Evolutionary conservation across 2,329 filamentous ascomycete species (phyloP).

Genomic region (Neoscytalidium dimidiatum): DNA sequence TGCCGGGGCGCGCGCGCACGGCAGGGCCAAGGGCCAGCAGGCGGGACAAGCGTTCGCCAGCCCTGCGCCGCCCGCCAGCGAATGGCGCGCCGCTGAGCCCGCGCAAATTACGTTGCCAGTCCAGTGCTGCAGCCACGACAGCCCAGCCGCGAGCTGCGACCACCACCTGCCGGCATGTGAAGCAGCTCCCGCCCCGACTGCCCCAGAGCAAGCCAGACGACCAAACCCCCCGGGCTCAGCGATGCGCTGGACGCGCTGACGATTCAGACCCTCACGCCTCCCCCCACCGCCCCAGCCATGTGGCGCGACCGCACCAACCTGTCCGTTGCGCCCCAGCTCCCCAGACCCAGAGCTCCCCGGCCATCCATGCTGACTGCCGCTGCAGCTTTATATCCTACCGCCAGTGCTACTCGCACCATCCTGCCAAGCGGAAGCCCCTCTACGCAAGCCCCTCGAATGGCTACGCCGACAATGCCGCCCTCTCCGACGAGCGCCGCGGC

Average conservation of each 20-base stretch:
- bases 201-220: constrained; percentile 10
- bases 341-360: constrained; percentile 21
- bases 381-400: constrained; percentile 96
- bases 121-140: not conserved
- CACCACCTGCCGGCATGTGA: constrained; percentile 16
- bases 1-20: constrained; percentile 4
- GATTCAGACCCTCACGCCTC: constrained; percentile 34
- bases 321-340: constrained; percentile 54
- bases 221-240: not conserved
- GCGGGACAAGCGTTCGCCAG: constrained; percentile 17
- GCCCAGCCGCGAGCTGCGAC: not conserved
- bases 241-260: constrained; percentile 16
- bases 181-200: constrained; percentile 1
- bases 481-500: constrained; percentile 70
- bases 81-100: constrained; percentile 13
- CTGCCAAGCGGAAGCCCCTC: constrained; percentile 80
- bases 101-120: constrained; percentile 14
- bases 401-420: constrained; percentile 96
- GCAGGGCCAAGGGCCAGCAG: constrained; percentile 13
- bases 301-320: constrained; percentile 99
- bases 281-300: constrained; percentile 56
- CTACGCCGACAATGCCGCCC: constrained; percentile 45
- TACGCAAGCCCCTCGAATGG: constrained; percentile 55
- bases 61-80: constrained; percentile 13
- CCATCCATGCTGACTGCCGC: constrained; percentile 35